Evolutionary conservation across 1,139 yeast species (phyloP).

Genomic region (Kurtzmaniella quercitrusa): DNA sequence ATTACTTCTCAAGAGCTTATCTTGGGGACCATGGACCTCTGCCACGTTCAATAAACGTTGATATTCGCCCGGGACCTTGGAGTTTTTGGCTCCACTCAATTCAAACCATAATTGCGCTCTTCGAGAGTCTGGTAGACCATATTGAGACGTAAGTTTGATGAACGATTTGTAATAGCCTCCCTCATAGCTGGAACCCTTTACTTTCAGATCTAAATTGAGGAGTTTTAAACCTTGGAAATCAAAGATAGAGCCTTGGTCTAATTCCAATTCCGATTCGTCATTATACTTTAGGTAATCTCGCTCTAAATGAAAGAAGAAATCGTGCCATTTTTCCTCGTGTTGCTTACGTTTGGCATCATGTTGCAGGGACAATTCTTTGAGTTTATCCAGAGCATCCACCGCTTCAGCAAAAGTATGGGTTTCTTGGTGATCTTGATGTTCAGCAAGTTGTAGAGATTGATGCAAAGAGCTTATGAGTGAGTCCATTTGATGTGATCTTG

Average conservation of each 20-base stretch:
- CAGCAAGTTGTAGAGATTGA: neutral
- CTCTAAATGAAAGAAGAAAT: slow-evolving; percentile 22
- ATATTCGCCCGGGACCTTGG: slow-evolving; percentile 49
- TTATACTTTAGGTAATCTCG: slow-evolving; percentile 25
- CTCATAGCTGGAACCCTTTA: slow-evolving; percentile 3
- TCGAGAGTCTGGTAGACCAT: slow-evolving; percentile 46
- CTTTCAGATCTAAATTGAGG: slow-evolving; percentile 13
- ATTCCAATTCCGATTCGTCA: neutral
- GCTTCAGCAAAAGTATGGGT: neutral
- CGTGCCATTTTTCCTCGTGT: slow-evolving; percentile 32
- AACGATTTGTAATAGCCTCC: slow-evolving; percentile 19
- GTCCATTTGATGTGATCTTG: neutral
- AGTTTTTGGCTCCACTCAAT: slow-evolving; percentile 46
- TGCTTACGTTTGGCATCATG: slow-evolving; percentile 30
- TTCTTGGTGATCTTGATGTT: neutral
- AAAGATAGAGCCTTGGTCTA: slow-evolving; percentile 22
- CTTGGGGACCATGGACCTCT: slow-evolving; percentile 9
- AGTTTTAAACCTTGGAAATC: slow-evolving; percentile 36
- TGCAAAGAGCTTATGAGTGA: neutral
- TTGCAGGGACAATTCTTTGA: slow-evolving; percentile 28
- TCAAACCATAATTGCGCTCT: slow-evolving; percentile 52
- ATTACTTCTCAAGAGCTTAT: slow-evolving; percentile 24
- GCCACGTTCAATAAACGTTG: slow-evolving; percentile 20
- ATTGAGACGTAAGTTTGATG: slow-evolving; percentile 32
- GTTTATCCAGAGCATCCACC: slow-evolving; percentile 18